phyloP scores from a whole-genome alignment of 495 filamentous ascomycete species.

The Xylaria curta region DNA sequence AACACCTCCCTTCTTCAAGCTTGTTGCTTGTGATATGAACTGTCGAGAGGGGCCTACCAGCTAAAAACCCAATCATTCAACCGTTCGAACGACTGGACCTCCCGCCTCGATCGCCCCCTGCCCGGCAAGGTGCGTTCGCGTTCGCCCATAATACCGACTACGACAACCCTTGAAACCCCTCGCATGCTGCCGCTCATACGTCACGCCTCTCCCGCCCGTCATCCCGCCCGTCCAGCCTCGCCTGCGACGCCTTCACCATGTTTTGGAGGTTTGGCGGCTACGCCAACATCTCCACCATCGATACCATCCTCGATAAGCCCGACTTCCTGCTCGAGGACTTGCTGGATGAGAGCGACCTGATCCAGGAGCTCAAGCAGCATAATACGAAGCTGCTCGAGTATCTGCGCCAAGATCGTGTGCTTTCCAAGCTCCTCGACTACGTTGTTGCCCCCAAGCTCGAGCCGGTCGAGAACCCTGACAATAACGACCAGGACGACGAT shows the following conservation, averaged over 20 bases:
- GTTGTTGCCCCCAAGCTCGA: slow-evolving; percentile 77
- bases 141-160: not conserved
- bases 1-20: not conserved
- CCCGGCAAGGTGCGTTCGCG: not conserved
- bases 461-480: slow-evolving; percentile 64
- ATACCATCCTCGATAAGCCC: slow-evolving; percentile 93
- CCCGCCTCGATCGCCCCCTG: not conserved
- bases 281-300: slow-evolving; percentile 94
- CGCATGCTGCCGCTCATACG: slow-evolving; percentile 24
- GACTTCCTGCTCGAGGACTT: slow-evolving; percentile 95
- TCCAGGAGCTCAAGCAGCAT: slow-evolving; percentile 97
- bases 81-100: not conserved
- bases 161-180: slow-evolving; percentile 5
- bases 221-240: not conserved
- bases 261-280: slow-evolving; percentile 99
- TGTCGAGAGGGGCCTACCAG: not conserved
- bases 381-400: slow-evolving; percentile 98
- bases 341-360: slow-evolving; percentile 91
- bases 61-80: not conserved
- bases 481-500: slow-evolving; percentile 64
- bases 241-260: slow-evolving; percentile 65
- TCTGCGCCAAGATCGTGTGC: slow-evolving; percentile 83
- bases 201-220: slow-evolving; percentile 13
- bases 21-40: not conserved
- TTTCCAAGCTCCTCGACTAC: slow-evolving; percentile 88